Percentiles rank a stretch among this genome's conserved stretches.
Evolutionary conservation across 345 rosid species (phyloP).

Genomic region (Eucalyptus pumila): DNA sequence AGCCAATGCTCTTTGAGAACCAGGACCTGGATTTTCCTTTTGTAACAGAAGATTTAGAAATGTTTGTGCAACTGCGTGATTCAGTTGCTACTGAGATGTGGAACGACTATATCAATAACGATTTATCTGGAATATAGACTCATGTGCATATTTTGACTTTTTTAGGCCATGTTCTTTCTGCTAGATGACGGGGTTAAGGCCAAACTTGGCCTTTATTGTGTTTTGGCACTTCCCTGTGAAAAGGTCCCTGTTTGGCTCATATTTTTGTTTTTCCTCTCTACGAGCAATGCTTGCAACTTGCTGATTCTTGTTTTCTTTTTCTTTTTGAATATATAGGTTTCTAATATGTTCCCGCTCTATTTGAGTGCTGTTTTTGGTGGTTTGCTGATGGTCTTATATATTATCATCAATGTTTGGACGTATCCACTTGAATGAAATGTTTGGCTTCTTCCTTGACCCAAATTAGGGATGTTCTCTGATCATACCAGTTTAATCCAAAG

Average conservation of each 20-base stretch:
- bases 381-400: not conserved
- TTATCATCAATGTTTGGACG: not conserved
- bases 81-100: conserved; percentile 54
- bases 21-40: conserved; percentile 19
- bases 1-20: conserved; percentile 15
- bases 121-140: conserved; percentile 24
- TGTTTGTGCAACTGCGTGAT: conserved; percentile 48
- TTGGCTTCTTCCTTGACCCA: not conserved
- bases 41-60: conserved; percentile 26
- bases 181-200: not conserved
- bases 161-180: not conserved
- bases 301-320: not conserved
- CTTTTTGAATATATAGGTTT: not conserved
- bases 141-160: not conserved
- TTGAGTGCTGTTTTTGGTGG: not conserved
- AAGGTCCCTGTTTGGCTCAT: not conserved
- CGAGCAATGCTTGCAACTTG: not conserved
- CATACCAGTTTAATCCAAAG: not conserved
- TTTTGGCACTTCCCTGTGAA: not conserved
- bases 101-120: conserved; percentile 36
- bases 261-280: not conserved
- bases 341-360: not conserved
- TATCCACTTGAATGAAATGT: not conserved
- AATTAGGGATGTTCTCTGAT: not conserved
- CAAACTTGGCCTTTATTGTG: not conserved